Percentiles rank a stretch among this genome's conserved stretches.
Conservation (phyloP, 2,329 filamentous ascomycete genomes). For the Fusarium luffae region DNA sequence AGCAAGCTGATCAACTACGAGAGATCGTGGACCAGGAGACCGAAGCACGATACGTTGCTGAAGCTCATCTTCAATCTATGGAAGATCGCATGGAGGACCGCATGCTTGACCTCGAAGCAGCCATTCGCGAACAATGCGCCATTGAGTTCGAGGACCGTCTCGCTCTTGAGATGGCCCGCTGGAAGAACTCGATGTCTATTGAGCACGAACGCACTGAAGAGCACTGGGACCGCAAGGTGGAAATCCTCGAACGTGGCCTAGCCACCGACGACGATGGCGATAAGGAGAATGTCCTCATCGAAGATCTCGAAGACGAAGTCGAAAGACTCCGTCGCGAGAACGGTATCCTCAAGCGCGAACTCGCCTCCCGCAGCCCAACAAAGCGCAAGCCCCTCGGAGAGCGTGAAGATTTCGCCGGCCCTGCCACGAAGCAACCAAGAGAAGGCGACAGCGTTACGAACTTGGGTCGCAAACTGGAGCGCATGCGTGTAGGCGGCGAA, state of each 20-base stretch:
- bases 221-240: conserved; percentile 89
- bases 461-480: conserved; percentile 62
- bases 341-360: conserved; percentile 72
- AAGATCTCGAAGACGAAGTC: conserved; percentile 77
- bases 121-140: conserved; percentile 89
- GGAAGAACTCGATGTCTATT: conserved; percentile 80
- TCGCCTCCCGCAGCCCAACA: conserved; percentile 70
- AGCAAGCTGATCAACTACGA: conserved; percentile 62
- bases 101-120: conserved; percentile 77
- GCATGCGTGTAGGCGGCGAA: conserved; percentile 59
- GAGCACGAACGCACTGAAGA: conserved; percentile 85
- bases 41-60: conserved; percentile 75
- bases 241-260: conserved; percentile 65
- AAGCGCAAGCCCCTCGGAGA: conserved; percentile 68
- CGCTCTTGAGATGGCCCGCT: conserved; percentile 79
- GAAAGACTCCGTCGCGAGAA: conserved; percentile 74
- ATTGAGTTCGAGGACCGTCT: conserved; percentile 85
- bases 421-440: conserved; percentile 23
- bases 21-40: conserved; percentile 66
- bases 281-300: conserved; percentile 71
- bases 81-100: conserved; percentile 75
- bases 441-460: conserved; percentile 48
- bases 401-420: conserved; percentile 58
- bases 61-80: conserved; percentile 77
- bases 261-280: conserved; percentile 61